These are phyloP conservation scores for Diaporthe sp. DNA, from an alignment of 2,329 filamentous ascomycete genomes.

Conservation along the genomic window DNA sequence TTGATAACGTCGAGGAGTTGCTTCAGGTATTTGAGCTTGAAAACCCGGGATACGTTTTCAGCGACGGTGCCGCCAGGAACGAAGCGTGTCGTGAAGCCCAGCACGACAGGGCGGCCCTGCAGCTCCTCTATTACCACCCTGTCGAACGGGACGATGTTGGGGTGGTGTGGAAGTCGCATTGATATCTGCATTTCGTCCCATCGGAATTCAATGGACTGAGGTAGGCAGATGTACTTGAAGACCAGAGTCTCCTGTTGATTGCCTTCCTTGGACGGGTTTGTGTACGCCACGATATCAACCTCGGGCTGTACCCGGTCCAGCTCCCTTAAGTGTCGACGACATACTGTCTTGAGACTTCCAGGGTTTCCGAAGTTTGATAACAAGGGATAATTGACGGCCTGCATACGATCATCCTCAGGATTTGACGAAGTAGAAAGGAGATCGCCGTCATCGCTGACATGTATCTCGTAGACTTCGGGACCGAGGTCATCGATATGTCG, in stretches of 20 bases:
- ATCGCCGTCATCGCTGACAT: background rate
- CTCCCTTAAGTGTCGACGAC: background rate
- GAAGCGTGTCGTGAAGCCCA: constrained; percentile 45
- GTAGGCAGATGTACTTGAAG: background rate
- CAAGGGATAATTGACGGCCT: background rate
- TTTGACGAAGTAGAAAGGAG: background rate
- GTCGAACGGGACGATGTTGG: constrained; percentile 45
- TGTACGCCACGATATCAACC: background rate
- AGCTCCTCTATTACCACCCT: constrained; percentile 44
- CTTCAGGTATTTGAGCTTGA: constrained; percentile 50
- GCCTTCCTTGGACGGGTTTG: background rate
- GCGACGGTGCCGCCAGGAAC: constrained; percentile 51
- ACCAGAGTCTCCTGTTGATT: background rate
- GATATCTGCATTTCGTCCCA: constrained; percentile 53
- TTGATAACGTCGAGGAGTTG: constrained; percentile 52
- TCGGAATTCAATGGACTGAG: background rate
- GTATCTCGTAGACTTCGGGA: background rate
- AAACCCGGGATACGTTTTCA: constrained; percentile 47
- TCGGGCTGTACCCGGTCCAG: background rate
- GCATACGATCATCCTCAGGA: background rate
- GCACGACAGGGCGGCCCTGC: constrained; percentile 28
- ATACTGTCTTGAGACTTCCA: background rate
- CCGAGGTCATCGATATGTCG: background rate
- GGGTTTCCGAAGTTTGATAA: background rate
- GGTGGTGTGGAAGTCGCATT: constrained; percentile 48